Percentiles rank a stretch among this genome's conserved stretches.
phyloP scores from a whole-genome alignment of 331 rosid genomes.

The Rosa hybrid region DNA sequence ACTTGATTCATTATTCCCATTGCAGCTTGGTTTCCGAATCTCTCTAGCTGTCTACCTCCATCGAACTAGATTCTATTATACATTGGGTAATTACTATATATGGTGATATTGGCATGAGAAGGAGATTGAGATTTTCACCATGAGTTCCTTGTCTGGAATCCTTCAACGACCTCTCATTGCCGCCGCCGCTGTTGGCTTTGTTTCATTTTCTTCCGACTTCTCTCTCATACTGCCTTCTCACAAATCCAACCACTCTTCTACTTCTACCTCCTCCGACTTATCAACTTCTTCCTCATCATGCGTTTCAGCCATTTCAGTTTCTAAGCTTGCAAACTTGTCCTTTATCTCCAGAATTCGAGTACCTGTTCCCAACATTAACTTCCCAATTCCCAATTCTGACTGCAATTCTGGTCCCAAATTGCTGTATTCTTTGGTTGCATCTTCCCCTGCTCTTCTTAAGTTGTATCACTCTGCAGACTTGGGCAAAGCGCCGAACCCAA shows the following conservation, averaged over 20 bases:
- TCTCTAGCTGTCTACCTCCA: too few relatives aligned
- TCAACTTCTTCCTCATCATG: slow-evolving; percentile 22
- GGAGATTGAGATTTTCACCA: slow-evolving; percentile 8
- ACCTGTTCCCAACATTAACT: slow-evolving; percentile 54
- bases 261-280: slow-evolving; percentile 14
- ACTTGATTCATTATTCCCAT: too few relatives aligned
- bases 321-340: slow-evolving; percentile 58
- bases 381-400: slow-evolving; percentile 30
- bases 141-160: slow-evolving; percentile 77
- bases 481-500: slow-evolving; percentile 40
- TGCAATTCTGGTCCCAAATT: slow-evolving; percentile 4
- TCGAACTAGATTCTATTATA: too few relatives aligned
- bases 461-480: slow-evolving; percentile 66
- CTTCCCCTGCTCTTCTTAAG: slow-evolving; percentile 48
- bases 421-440: slow-evolving; percentile 40
- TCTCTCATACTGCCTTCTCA: slow-evolving; percentile 49
- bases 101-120: slow-evolving; percentile 32
- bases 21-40: too few relatives aligned
- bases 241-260: slow-evolving; percentile 22
- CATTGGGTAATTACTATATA: too few relatives aligned
- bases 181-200: slow-evolving; percentile 73
- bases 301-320: slow-evolving; percentile 49
- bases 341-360: slow-evolving; percentile 54
- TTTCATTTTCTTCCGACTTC: slow-evolving; percentile 71
- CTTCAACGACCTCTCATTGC: slow-evolving; percentile 89